phyloP scores from a whole-genome alignment of 129 eudicot species.

The Saposhnikovia divaricata region DNA sequence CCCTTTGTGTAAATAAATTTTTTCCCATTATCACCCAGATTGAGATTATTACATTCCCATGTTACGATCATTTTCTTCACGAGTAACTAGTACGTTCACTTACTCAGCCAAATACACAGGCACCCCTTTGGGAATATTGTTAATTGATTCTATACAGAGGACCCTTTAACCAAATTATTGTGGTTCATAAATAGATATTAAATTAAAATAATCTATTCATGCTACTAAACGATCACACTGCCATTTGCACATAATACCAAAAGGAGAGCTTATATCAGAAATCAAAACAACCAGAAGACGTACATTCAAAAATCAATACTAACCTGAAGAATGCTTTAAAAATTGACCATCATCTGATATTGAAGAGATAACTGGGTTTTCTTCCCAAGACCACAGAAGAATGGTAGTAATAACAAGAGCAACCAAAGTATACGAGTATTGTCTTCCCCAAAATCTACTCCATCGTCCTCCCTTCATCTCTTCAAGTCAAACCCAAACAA shows the following conservation, averaged over 20 bases:
- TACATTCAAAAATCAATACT: neutral
- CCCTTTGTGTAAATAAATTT: neutral
- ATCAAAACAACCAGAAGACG: neutral
- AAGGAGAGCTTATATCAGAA: neutral
- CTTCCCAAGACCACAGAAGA: conserved; percentile 40
- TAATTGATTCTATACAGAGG: neutral
- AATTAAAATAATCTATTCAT: neutral
- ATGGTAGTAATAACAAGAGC: conserved; percentile 33
- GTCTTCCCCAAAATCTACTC: conserved; percentile 34
- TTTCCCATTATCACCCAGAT: neutral
- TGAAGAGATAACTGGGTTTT: conserved; percentile 24
- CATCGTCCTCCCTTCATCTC: conserved; percentile 43
- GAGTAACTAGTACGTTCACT: neutral
- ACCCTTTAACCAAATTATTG: neutral
- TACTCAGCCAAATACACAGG: neutral
- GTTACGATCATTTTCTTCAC: neutral
- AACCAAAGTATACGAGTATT: conserved; percentile 22
- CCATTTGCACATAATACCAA: neutral
- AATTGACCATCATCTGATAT: conserved; percentile 30
- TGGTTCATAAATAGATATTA: neutral
- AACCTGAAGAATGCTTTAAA: conserved; percentile 36
- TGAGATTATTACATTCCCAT: neutral
- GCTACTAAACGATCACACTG: neutral
- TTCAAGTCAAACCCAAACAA: neutral
- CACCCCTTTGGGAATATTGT: neutral